Evolutionary conservation across 768 basidiomycete genomes (phyloP).

Genomic region (Russula griseocarnosa): DNA sequence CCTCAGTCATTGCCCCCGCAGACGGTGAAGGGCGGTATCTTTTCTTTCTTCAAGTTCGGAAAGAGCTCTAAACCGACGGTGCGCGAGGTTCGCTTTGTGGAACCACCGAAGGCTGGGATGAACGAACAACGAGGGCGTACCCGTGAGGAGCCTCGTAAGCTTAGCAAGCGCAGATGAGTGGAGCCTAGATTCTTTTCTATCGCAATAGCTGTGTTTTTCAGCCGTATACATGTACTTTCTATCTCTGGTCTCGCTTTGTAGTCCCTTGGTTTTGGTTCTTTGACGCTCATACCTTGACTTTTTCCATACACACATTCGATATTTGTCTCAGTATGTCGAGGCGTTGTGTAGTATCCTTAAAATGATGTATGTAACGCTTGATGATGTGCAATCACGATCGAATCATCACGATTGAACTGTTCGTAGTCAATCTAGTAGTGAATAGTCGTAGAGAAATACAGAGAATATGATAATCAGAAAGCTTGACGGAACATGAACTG

Average conservation of each 20-base stretch:
- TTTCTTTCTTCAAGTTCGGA: slow-evolving; percentile 27
- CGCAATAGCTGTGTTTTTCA: background rate
- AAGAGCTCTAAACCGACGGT: slow-evolving; percentile 24
- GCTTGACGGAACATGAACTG: slow-evolving; percentile 89
- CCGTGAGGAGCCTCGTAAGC: slow-evolving; percentile 14
- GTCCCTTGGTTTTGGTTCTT: background rate
- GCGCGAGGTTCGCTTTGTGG: slow-evolving; percentile 17
- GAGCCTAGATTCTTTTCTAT: too few species aligned
- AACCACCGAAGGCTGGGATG: slow-evolving; percentile 4
- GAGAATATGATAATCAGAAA: slow-evolving; percentile 31
- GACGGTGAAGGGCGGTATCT: slow-evolving; percentile 19
- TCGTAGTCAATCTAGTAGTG: background rate
- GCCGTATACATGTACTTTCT: background rate
- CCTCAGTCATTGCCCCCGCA: slow-evolving; percentile 7
- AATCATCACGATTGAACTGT: background rate
- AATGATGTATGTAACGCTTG: slow-evolving; percentile 14
- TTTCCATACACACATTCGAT: background rate
- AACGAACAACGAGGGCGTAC: slow-evolving; percentile 1
- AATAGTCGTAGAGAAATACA: background rate
- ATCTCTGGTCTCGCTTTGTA: background rate
- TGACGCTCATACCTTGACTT: background rate
- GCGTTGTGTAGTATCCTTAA: slow-evolving; percentile 13
- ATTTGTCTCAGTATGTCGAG: background rate
- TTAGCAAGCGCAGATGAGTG: slow-evolving; percentile 21
- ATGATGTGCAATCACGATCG: background rate